Percentiles rank a stretch among this genome's conserved stretches.
Evolutionary conservation across 2,329 filamentous ascomycete genomes (phyloP).

Genomic region (Penicillium frequentans): DNA sequence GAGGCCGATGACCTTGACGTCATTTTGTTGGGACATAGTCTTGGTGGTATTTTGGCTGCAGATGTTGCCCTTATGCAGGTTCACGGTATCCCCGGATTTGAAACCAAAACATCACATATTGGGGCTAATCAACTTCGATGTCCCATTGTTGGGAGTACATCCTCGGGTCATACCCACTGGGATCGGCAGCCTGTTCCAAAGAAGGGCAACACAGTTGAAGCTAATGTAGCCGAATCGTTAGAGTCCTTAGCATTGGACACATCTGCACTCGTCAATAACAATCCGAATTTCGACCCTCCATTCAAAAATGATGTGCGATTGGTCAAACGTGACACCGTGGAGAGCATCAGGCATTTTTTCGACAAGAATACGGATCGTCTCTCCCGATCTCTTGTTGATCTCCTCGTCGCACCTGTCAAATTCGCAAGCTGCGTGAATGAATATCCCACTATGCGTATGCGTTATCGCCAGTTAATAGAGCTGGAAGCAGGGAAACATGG

Average conservation of each 20-base stretch:
- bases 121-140: conserved; percentile 79
- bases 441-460: conserved; percentile 64
- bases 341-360: conserved; percentile 70
- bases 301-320: conserved; percentile 74
- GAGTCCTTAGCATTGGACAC: conserved; percentile 22
- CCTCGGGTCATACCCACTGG: conserved; percentile 83
- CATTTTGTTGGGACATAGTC: conserved; percentile 81
- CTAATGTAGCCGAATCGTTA: conserved; percentile 10
- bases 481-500: conserved; percentile 67
- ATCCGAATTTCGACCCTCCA: conserved; percentile 70
- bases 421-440: conserved; percentile 81
- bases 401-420: conserved; percentile 78
- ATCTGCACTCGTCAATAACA: conserved; percentile 12
- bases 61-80: conserved; percentile 67
- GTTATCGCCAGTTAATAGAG: conserved; percentile 69
- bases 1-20: conserved; percentile 74
- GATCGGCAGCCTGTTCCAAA: conserved; percentile 70
- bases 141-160: conserved; percentile 84
- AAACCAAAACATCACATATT: conserved; percentile 67
- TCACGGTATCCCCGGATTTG: not conserved
- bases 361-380: conserved; percentile 65
- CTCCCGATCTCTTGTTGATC: conserved; percentile 62
- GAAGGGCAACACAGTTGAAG: conserved; percentile 12
- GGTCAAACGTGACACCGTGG: conserved; percentile 65
- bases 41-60: conserved; percentile 83